phyloP scores from a whole-genome alignment of 331 rosid genomes.

The Quercus lobata region DNA sequence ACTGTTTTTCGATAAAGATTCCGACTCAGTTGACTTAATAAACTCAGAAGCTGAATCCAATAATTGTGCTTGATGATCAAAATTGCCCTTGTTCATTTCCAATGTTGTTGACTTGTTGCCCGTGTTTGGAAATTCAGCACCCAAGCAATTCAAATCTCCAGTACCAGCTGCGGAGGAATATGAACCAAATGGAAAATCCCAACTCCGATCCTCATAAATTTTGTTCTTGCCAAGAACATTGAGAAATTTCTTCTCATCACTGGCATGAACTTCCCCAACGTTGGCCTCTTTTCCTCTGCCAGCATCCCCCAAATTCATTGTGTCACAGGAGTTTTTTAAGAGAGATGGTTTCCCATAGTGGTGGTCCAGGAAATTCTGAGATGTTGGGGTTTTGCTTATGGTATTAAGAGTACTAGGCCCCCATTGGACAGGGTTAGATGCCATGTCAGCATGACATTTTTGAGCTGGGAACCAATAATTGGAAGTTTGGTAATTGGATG shows the following conservation, averaged over 20 bases:
- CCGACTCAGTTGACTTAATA: slow-evolving; percentile 1
- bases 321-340: neutral
- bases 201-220: slow-evolving; percentile 5
- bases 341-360: neutral
- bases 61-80: neutral
- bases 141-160: slow-evolving; percentile 16
- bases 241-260: neutral
- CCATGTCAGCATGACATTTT: slow-evolving; percentile 22
- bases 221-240: neutral
- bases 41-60: slow-evolving; percentile 11
- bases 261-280: slow-evolving; percentile 1
- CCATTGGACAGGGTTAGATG: slow-evolving; percentile 10
- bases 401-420: slow-evolving; percentile 4
- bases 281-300: slow-evolving; percentile 5
- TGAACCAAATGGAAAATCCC: slow-evolving; percentile 5
- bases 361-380: slow-evolving; percentile 14
- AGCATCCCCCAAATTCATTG: slow-evolving; percentile 1
- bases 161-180: neutral
- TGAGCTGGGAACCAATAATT: neutral
- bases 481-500: neutral
- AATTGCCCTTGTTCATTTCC: slow-evolving; percentile 15
- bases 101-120: slow-evolving; percentile 2
- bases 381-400: neutral
- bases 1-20: slow-evolving; percentile 10
- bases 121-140: slow-evolving; percentile 4